Base-by-base conservation (phyloP, 1,139 yeast species). In the Wickerhamiella infanticola region DNA sequence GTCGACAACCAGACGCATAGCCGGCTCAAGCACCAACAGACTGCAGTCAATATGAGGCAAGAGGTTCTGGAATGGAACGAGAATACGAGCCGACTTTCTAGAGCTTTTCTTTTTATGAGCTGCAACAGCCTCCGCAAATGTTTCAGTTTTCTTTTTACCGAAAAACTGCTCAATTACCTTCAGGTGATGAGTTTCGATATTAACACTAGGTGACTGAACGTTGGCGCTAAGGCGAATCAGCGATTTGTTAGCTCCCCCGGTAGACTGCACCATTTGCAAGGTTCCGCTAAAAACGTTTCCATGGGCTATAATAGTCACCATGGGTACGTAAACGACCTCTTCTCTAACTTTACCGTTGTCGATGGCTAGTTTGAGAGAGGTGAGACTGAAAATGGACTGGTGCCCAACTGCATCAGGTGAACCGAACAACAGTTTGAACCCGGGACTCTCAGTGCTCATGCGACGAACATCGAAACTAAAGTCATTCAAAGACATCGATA, bases 281-380 rank as follows among this genome's bases (percentile, higher is more conserved):
- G 67, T 60, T 45, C 61, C 57, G 7, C 67, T 58, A 43, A 66
- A 58, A 24, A 63, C 49, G 46, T 65, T 66, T 0, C 70, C 61
- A 37, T 64, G 60, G 11, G 62, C 57, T 13, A 66, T 55, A 41
- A 60, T 48, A 2, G 69, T 61, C 24, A 65, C 55, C 55, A 66
- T 53, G 0, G 71, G 71, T 11, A 65, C 55, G 47, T 65, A 65
- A 6, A 65, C 51, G 6, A 67, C 49, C 47, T 66, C 69, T 41
- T 65, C 67, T 41, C 62, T 64, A n/a, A 52, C 45, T 8, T 51
- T 53, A 29, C 53, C 53, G 9, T 47, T 49, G 33, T 58, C 60
- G 33, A 62, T 38, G 6, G 66, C 68, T 39, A 65, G 51, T 23
- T 62, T 58, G 36, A 64, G 47, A 5, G 69, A 62, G n/a, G 65